phyloP scores from a whole-genome alignment of 768 basidiomycete genomes.

The Termitomyces sp. region DNA sequence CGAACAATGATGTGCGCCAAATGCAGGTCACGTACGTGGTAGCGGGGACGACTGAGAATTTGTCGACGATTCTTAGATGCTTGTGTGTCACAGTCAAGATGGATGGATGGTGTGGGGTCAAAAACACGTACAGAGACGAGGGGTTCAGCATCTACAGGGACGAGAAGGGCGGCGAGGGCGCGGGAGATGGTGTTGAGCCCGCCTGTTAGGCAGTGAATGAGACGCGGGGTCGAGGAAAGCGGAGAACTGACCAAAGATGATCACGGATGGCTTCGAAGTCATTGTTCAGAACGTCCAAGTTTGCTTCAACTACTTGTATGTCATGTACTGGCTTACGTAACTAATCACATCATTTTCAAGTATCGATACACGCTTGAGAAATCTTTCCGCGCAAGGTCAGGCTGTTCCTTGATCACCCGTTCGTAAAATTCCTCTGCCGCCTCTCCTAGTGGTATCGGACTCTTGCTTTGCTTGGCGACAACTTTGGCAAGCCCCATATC shows the following conservation, averaged over 20 bases:
- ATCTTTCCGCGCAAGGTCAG: slow-evolving; percentile 65
- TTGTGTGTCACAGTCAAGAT: slow-evolving; percentile 24
- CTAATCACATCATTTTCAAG: slow-evolving; percentile 29
- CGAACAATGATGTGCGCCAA: slow-evolving; percentile 7
- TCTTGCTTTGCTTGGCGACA: slow-evolving; percentile 46
- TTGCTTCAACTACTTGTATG: slow-evolving; percentile 9
- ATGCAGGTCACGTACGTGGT: slow-evolving; percentile 55
- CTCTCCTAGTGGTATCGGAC: slow-evolving; percentile 61
- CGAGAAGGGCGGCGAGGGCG: slow-evolving; percentile 61
- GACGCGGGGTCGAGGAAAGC: not conserved
- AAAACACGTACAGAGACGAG: slow-evolving; percentile 62
- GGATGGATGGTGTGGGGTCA: slow-evolving; percentile 5
- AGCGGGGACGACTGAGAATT: slow-evolving; percentile 68
- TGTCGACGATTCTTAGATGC: slow-evolving; percentile 72
- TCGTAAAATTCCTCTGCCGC: slow-evolving; percentile 63
- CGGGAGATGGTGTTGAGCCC: slow-evolving; percentile 80
- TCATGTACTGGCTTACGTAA: slow-evolving; percentile 17
- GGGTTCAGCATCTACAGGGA: slow-evolving; percentile 63
- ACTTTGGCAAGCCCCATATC: slow-evolving; percentile 81
- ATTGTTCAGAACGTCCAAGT: slow-evolving; percentile 18
- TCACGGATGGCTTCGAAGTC: slow-evolving; percentile 52
- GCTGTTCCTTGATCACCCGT: slow-evolving; percentile 45
- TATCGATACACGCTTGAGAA: slow-evolving; percentile 80
- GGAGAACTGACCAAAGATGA: slow-evolving; percentile 66
- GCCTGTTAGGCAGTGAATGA: slow-evolving; percentile 37